A percentile compares a stretch with the other conserved stretches of the same genome.
These are phyloP conservation scores for Glonium stellatum DNA, from an alignment of 495 filamentous ascomycete species.

Conservation along the genomic window DNA sequence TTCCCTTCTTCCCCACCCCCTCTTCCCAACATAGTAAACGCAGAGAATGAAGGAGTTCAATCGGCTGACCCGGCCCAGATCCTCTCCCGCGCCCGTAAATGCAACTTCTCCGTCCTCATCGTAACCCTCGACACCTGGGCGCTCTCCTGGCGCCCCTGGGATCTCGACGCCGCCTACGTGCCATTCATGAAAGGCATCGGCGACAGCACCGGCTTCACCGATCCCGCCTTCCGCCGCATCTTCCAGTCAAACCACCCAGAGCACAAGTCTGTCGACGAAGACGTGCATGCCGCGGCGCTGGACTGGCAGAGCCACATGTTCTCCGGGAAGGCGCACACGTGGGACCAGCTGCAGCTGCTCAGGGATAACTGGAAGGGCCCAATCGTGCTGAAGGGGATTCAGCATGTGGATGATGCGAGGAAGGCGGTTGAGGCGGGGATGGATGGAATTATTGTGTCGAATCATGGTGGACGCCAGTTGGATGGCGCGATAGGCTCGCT, in stretches of 20 bases:
- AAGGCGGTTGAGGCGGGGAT: constrained; percentile 49
- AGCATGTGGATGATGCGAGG: constrained; percentile 47
- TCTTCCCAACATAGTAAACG: too few relatives aligned
- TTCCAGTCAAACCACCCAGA: constrained; percentile 30
- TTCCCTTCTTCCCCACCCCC: too few relatives aligned
- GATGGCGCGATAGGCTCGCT: constrained; percentile 57
- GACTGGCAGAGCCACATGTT: constrained; percentile 62
- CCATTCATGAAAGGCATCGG: constrained; percentile 56
- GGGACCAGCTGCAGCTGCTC: constrained; percentile 53
- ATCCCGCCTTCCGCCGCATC: constrained; percentile 50
- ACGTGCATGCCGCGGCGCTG: constrained; percentile 43
- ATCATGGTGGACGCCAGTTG: constrained; percentile 55
- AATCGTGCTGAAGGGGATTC: constrained; percentile 55
- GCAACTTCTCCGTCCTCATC: constrained; percentile 48
- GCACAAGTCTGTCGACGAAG: constrained; percentile 45
- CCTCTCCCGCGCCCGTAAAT: background rate
- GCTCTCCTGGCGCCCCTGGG: constrained; percentile 59
- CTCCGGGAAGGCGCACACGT: constrained; percentile 54
- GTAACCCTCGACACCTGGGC: constrained; percentile 62
- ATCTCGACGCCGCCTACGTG: constrained; percentile 52
- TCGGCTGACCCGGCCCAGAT: too few relatives aligned
- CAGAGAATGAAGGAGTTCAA: too few relatives aligned
- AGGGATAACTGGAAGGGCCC: constrained; percentile 47
- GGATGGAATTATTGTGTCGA: constrained; percentile 54
- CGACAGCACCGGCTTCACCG: constrained; percentile 50